Base-by-base conservation (phyloP, 306 rosid species). In the Fragaria iinumae region DNA sequence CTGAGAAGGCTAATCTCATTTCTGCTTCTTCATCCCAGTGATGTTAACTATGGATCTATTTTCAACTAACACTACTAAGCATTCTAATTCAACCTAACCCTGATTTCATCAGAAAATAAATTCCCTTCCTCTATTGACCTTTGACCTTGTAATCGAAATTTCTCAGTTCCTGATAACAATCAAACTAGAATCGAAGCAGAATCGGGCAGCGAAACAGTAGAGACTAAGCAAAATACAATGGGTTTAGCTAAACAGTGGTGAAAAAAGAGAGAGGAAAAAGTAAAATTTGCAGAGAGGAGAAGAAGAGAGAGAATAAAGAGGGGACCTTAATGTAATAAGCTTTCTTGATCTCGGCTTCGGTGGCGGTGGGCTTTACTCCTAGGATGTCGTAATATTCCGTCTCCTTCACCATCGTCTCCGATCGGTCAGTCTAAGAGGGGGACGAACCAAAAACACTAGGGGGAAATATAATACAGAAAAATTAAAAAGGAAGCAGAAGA, bases 301-400 rank as follows among this genome's bases (percentile, higher is more conserved):
- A 41, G 34, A 11, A 64, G 53, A 55, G 25, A 56, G 3, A 11
- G 13, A 44, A 43, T 43, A 8, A 68, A 52, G 27, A 34, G 74
- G 72, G 10, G 53, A 94, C 99, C 99, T 90, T 95, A 63, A 95
- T 87, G 83, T 95, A 95, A 84, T 95, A 95, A 67, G 99, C 99
- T 84, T 95, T 95, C 86, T 95, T 95, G 76, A 95, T 95, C 87
- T 95, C 99, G 45, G 97, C 83, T 82, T 95, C 99, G 53, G 99
- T 71, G 27, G 97, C 99, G 8, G 85, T 73, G 39, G 99, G 97
- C 62, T 86, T 90, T 62, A 95, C 93, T 76, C 97, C 99, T 57
- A 95, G 88, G 62, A 95, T 93, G 79, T 95, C 97, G 81, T 95
- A 95, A 84, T 89, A 95, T 74, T 92, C 99, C 69, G 96, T 92